Base-by-base conservation (phyloP, 352 stramenopile genomes). In the Pythium apleroticum region DNA sequence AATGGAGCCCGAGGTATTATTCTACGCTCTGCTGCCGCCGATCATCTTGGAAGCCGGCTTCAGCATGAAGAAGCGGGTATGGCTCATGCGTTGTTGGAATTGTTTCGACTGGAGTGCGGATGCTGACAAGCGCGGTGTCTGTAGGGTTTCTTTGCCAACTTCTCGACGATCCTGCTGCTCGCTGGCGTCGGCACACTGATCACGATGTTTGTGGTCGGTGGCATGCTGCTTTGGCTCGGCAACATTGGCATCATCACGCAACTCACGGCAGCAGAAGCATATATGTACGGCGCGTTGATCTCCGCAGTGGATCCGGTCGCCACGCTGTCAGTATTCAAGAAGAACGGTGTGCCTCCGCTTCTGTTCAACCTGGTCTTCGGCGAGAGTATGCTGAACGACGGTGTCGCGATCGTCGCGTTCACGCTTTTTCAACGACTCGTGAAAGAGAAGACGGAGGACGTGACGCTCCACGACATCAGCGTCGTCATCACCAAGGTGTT, bases 291-390 rank as follows among this genome's bases (percentile, higher is more conserved):
- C 19, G 80, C 91, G 17, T 71, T 98, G 4, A 97, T 98, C 57
- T 97, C 89, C 19, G 90, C 94, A 0, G 96, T 97, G 6, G 96
- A 98, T 68, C 93, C 96, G 5, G 93, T 98, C 2, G 90, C 91
- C 20, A 98, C 92, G 15, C 68, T 98, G 4, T 95, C 90, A 0
- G 90, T 98, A 4, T 98, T 98, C 67, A 96, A 97, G 78, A 96
- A 95, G 56, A 91, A 92, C 50, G 81, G 84, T 39, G 86, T 84
- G 4, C 86, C 86, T 45, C 81, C 91, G 17, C 77, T 95, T 24
- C 73, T 98, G 7, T 98, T 98, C 69, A 98, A 98, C 68, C 78
- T 98, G 50, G 91, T 98, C 0, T 98, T 98, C 75, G 96, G 96
- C 37, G 96, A 98, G 74, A 97, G 84, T 57, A 92, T 98, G 68